Conservation (phyloP, 2,329 filamentous ascomycete genomes). For the Pseudogymnoascus sp. region DNA sequence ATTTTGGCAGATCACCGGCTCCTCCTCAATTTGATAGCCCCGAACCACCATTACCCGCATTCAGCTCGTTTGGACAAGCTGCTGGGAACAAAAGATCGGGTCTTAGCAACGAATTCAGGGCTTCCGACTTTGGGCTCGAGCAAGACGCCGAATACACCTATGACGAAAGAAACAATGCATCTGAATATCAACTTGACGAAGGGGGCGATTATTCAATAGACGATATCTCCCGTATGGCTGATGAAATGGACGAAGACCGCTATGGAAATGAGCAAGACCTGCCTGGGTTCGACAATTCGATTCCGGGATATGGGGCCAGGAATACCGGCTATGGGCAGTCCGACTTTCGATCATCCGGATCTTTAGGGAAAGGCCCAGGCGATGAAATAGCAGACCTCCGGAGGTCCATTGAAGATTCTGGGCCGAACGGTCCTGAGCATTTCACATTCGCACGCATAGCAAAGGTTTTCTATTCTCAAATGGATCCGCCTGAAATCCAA, state of each 20-base stretch:
- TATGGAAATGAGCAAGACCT: background rate
- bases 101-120: conserved; percentile 42
- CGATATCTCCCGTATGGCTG: conserved; percentile 1
- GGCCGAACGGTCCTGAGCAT: conserved; percentile 33
- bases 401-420: background rate
- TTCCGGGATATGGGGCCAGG: background rate
- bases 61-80: conserved; percentile 20
- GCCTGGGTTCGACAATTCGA: background rate
- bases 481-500: conserved; percentile 52
- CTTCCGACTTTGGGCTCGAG: conserved; percentile 28
- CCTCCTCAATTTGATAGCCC: conserved; percentile 21
- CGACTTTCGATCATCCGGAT: conserved; percentile 1
- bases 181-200: conserved; percentile 3
- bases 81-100: conserved; percentile 40
- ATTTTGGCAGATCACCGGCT: conserved; percentile 31
- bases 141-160: conserved; percentile 36
- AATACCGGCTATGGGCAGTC: background rate
- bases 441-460: conserved; percentile 62
- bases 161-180: conserved; percentile 33
- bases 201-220: conserved; percentile 3
- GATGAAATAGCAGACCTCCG: background rate
- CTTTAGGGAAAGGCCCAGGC: background rate
- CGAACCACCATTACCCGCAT: conserved; percentile 21
- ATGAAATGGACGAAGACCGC: conserved; percentile 11
- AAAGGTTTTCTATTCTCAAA: conserved; percentile 58